These are phyloP conservation scores for Backusella macrospora DNA, from an alignment of 192 early-diverging fungal species.

Conservation along the genomic window DNA sequence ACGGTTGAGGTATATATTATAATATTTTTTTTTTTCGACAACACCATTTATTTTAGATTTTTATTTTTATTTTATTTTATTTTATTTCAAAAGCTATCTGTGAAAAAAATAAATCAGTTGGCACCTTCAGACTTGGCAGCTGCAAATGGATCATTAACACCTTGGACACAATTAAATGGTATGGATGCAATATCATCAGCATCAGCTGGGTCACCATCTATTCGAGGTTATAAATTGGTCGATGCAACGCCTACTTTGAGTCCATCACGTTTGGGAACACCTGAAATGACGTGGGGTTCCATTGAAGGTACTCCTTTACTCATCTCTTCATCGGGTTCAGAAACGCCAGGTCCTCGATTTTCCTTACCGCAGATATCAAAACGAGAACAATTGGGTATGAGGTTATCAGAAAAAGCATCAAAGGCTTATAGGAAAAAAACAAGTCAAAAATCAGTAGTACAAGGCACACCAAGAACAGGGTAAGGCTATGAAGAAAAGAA, in stretches of 20 bases:
- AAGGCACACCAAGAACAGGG: conserved; percentile 27
- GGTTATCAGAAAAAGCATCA: conserved; percentile 65
- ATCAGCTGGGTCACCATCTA: not conserved
- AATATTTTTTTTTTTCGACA: no score
- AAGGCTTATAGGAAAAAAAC: conserved; percentile 48
- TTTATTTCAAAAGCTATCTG: not conserved
- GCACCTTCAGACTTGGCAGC: conserved; percentile 24
- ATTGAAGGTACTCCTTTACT: conserved; percentile 82
- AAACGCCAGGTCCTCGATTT: conserved; percentile 55
- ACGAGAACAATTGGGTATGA: conserved; percentile 65
- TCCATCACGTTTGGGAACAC: conserved; percentile 67
- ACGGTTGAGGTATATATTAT: not conserved
- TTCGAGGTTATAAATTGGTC: conserved; percentile 65
- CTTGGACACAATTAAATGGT: conserved; percentile 25
- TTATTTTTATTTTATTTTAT: not conserved
- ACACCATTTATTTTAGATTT: no score
- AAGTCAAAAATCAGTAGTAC: not conserved
- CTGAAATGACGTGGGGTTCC: conserved; percentile 85
- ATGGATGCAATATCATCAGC: not conserved
- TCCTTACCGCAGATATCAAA: conserved; percentile 62
- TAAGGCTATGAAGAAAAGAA: no score
- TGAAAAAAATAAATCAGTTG: not conserved
- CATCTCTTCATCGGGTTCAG: conserved; percentile 55
- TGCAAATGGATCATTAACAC: conserved; percentile 18
- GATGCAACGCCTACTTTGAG: conserved; percentile 66